Evolutionary conservation across 2,329 filamentous ascomycete species (phyloP).

Genomic region (Hypoxylon sp.): DNA sequence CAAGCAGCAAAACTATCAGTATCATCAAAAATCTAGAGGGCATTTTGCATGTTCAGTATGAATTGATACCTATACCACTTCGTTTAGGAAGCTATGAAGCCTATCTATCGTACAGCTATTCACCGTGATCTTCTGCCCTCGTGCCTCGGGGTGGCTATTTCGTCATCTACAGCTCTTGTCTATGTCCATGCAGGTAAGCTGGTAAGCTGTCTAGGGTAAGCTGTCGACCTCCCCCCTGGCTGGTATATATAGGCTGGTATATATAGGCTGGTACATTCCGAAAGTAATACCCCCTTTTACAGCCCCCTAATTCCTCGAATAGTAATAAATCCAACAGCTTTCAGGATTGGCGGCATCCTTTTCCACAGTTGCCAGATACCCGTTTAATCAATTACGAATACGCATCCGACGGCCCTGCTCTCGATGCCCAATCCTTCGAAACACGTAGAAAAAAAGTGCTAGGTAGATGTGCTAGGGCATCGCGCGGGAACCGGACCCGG

Average conservation of each 20-base stretch:
- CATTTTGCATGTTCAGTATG: constrained; percentile 30
- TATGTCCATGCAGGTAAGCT: too few relatives aligned
- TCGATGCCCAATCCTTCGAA: constrained; percentile 32
- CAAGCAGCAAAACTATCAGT: constrained; percentile 26
- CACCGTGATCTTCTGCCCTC: not conserved
- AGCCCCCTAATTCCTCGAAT: not conserved
- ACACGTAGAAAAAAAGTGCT: constrained; percentile 33
- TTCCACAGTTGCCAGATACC: not conserved
- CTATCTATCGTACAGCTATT: not conserved
- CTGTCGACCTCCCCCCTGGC: not conserved
- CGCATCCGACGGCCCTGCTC: constrained; percentile 17
- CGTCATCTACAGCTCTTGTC: not conserved
- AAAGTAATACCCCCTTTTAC: constrained; percentile 12
- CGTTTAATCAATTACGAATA: constrained; percentile 16
- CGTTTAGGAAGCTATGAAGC: too few relatives aligned
- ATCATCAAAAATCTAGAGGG: constrained; percentile 32
- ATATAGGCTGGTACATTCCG: not conserved
- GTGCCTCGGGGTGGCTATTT: not conserved
- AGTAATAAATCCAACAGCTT: constrained; percentile 14
- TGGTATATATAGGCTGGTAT: too few relatives aligned
- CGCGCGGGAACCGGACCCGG: constrained; percentile 36
- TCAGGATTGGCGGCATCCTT: constrained; percentile 9
- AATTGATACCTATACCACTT: constrained; percentile 31
- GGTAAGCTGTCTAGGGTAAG: too few relatives aligned
- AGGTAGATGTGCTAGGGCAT: constrained; percentile 30